phyloP scores from a whole-genome alignment of 345 rosid genomes.

The Lepidium africanum region DNA sequence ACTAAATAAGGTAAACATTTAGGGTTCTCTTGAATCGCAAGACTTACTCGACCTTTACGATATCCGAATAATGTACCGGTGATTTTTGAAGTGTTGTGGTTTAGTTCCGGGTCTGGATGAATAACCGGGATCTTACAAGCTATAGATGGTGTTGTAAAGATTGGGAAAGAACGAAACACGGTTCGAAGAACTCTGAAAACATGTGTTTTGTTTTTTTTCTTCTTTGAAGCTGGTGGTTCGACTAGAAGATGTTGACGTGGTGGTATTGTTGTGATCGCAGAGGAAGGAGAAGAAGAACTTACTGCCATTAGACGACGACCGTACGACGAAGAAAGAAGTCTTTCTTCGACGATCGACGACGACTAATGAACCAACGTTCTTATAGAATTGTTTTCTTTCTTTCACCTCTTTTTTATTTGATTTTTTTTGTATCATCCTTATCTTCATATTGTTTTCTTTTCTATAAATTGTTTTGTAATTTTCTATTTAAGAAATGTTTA shows the following conservation, averaged over 20 bases:
- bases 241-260: conserved; percentile 28
- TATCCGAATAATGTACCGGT: conserved; percentile 47
- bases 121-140: conserved; percentile 53
- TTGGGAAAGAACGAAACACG: conserved; percentile 65
- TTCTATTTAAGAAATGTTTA: not conserved
- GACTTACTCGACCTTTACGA: conserved; percentile 38
- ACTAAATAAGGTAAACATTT: conserved; percentile 33
- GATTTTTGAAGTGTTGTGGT: conserved; percentile 24
- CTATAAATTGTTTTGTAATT: conserved; percentile 12
- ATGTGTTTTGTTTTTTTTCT: conserved; percentile 36
- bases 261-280: not conserved
- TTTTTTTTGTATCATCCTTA: not conserved
- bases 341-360: conserved; percentile 17
- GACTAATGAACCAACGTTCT: conserved; percentile 6
- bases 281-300: not conserved
- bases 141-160: conserved; percentile 37
- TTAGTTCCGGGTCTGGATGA: conserved; percentile 10
- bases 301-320: conserved; percentile 10
- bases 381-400: not conserved
- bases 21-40: conserved; percentile 37
- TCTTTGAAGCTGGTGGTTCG: conserved; percentile 35
- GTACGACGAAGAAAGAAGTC: conserved; percentile 20
- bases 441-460: not conserved
- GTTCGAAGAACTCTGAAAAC: conserved; percentile 47
- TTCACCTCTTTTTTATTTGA: not conserved